Percentiles rank a stretch among this genome's conserved stretches.
These are phyloP conservation scores for Coemansia sp. DNA, from an alignment of 192 early-diverging fungal species.

Conservation along the genomic window DNA sequence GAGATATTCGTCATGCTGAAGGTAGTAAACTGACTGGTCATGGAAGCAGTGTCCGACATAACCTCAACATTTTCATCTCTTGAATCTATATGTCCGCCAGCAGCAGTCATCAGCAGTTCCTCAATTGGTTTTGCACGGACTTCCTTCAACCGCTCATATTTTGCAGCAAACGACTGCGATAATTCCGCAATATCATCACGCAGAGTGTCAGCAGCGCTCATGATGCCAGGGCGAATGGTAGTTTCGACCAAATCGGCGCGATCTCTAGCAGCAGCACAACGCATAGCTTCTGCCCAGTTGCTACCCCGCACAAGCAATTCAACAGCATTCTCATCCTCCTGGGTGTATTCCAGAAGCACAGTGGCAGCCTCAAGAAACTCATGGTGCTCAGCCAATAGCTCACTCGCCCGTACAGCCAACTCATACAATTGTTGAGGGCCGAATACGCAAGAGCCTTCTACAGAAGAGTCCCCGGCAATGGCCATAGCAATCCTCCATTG, in stretches of 20 bases:
- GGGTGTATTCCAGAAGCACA: slow-evolving; percentile 69
- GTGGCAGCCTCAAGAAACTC: slow-evolving; percentile 67
- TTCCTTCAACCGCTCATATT: slow-evolving; percentile 27
- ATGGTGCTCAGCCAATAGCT: slow-evolving; percentile 58
- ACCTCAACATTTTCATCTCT: slow-evolving; percentile 83
- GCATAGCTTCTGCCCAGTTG: slow-evolving; percentile 76
- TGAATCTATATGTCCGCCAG: slow-evolving; percentile 48
- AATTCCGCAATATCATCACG: slow-evolving; percentile 45
- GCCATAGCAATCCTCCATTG: slow-evolving; percentile 44
- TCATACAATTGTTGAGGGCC: slow-evolving; percentile 24
- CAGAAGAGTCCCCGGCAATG: slow-evolving; percentile 16
- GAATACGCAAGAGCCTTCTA: neutral
- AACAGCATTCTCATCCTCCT: slow-evolving; percentile 70
- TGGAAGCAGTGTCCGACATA: slow-evolving; percentile 93
- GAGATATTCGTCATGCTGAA: slow-evolving; percentile 68
- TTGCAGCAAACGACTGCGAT: slow-evolving; percentile 21
- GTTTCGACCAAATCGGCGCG: slow-evolving; percentile 76
- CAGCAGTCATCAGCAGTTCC: slow-evolving; percentile 4
- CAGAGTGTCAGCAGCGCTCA: neutral
- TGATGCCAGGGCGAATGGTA: slow-evolving; percentile 64
- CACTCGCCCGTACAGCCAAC: slow-evolving; percentile 26
- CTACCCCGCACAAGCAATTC: slow-evolving; percentile 66
- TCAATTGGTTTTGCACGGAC: slow-evolving; percentile 36
- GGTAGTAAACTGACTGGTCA: slow-evolving; percentile 84
- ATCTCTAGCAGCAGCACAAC: slow-evolving; percentile 59